Conservation (phyloP, 306 rosid genomes). For the Benincasa hispida region DNA sequence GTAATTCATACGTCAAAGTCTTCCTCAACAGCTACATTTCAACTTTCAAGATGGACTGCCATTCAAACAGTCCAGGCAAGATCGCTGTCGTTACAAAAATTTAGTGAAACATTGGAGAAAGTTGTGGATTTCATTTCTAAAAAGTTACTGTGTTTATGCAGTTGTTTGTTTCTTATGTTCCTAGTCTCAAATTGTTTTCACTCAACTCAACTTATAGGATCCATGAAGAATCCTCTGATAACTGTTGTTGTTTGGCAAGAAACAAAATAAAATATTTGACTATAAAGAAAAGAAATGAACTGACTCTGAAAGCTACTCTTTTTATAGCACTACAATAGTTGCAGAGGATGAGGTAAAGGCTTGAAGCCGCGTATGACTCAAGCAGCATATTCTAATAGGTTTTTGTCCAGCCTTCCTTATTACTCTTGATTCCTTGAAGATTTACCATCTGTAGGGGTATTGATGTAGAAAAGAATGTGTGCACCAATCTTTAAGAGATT, state of each 20-base stretch:
- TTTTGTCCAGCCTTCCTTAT: not conserved
- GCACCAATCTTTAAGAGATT: not conserved
- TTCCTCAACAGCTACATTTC: constrained; percentile 16
- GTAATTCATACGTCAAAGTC: not conserved
- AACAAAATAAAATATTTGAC: not conserved
- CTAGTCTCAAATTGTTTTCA: not conserved
- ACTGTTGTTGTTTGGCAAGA: not conserved
- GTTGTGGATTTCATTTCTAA: not conserved
- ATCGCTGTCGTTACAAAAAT: not conserved
- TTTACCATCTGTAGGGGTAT: not conserved
- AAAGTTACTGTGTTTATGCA: not conserved
- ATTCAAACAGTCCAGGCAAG: not conserved
- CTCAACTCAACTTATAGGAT: not conserved
- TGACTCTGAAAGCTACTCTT: not conserved
- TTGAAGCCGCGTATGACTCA: not conserved
- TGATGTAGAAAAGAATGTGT: not conserved
- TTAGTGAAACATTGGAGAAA: not conserved
- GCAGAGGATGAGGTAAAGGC: not conserved
- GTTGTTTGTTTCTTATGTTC: not conserved
- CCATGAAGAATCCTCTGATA: not conserved
- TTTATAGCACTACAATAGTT: not conserved
- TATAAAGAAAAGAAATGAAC: not conserved
- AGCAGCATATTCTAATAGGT: not conserved
- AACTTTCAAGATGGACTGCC: not conserved
- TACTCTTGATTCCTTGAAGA: not conserved